These are phyloP conservation scores for Cladophialophora chaetospira DNA, from an alignment of 2,329 filamentous ascomycete genomes.

Conservation along the genomic window DNA sequence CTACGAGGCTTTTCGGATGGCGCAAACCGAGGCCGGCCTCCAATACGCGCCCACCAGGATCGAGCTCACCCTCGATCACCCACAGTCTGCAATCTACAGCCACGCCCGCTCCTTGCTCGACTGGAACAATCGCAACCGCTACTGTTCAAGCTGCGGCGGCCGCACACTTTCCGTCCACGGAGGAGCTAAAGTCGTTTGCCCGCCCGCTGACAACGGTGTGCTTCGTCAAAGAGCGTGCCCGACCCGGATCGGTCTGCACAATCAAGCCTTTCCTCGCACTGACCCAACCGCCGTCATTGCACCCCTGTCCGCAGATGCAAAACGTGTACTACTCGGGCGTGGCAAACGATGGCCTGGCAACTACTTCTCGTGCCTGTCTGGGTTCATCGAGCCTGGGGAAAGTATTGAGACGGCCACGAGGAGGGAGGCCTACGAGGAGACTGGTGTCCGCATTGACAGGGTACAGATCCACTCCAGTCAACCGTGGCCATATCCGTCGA, in stretches of 20 bases:
- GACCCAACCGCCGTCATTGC: constrained; percentile 97
- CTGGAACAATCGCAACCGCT: constrained; percentile 91
- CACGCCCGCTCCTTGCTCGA: constrained; percentile 77
- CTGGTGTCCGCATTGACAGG: constrained; percentile 71
- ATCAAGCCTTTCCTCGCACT: constrained; percentile 86
- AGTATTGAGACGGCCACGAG: constrained; percentile 80
- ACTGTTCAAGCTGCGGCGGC: constrained; percentile 85
- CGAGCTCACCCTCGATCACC: constrained; percentile 18
- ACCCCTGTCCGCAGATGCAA: constrained; percentile 76
- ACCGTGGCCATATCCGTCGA: constrained; percentile 83
- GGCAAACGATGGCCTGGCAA: constrained; percentile 77
- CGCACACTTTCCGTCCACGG: constrained; percentile 63
- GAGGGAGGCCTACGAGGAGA: constrained; percentile 82
- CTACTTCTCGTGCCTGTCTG: constrained; percentile 87
- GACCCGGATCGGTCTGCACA: constrained; percentile 81
- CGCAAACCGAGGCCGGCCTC: constrained; percentile 1
- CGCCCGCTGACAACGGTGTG: constrained; percentile 42
- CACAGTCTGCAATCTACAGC: constrained; percentile 22
- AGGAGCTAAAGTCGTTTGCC: constrained; percentile 48
- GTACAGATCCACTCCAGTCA: constrained; percentile 81
- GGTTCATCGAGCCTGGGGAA: constrained; percentile 81
- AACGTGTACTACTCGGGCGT: constrained; percentile 77
- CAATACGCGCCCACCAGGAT: constrained; percentile 15
- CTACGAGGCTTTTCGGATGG: constrained; percentile 5
- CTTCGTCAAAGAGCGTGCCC: constrained; percentile 64